phyloP scores from a whole-genome alignment of 2,329 filamentous ascomycete genomes.

The Colletotrichum somersetense region DNA sequence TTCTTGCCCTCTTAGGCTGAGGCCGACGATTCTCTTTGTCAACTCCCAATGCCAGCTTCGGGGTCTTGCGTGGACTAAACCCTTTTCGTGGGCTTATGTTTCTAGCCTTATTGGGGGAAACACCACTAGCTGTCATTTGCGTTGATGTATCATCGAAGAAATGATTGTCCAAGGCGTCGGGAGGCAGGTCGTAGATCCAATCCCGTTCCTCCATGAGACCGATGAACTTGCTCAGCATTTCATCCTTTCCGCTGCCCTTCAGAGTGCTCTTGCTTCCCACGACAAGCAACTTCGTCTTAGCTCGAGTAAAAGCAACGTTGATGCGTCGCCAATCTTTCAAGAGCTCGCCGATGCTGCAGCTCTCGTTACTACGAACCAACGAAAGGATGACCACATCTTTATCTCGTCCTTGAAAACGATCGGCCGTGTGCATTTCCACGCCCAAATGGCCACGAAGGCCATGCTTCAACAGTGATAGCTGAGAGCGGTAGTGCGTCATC shows the following conservation, averaged over 20 bases:
- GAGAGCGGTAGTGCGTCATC: constrained; percentile 96
- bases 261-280: constrained; percentile 86
- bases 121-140: constrained; percentile 56
- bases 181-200: constrained; percentile 84
- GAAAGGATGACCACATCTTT: constrained; percentile 92
- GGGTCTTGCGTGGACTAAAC: background rate
- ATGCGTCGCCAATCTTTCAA: constrained; percentile 92
- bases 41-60: constrained; percentile 40
- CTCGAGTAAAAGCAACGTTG: constrained; percentile 95
- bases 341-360: constrained; percentile 86
- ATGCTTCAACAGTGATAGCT: constrained; percentile 85
- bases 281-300: constrained; percentile 91
- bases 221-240: constrained; percentile 83
- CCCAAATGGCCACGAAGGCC: constrained; percentile 70
- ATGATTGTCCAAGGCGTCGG: constrained; percentile 75
- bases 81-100: constrained; percentile 21
- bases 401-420: constrained; percentile 96
- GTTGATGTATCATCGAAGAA: constrained; percentile 71
- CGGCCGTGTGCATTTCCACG: constrained; percentile 96
- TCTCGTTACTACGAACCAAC: constrained; percentile 88
- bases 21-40: constrained; percentile 62
- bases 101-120: constrained; percentile 32
- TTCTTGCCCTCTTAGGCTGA: constrained; percentile 68
- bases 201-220: constrained; percentile 78
- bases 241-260: constrained; percentile 76